These are phyloP conservation scores for Micractinium sp. DNA, from an alignment of 139 green algal genomes.

Conservation along the genomic window DNA sequence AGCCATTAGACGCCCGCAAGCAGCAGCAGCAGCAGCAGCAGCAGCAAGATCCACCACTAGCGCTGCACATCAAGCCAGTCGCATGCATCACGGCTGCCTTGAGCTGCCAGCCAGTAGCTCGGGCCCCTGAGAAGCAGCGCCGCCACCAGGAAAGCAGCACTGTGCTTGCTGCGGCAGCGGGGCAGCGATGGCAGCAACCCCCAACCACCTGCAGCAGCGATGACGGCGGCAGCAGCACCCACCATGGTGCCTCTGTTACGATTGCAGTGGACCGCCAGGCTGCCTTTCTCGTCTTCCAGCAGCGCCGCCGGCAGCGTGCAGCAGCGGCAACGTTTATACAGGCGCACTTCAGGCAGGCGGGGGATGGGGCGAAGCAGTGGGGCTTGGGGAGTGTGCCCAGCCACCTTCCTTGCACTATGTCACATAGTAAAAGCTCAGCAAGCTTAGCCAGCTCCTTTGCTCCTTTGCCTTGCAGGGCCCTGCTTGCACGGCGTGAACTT, in stretches of 20 bases:
- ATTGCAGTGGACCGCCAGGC: background rate
- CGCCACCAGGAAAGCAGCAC: background rate
- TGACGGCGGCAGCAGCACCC: background rate
- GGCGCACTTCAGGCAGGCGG: background rate
- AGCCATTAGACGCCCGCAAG: background rate
- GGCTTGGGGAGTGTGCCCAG: no score
- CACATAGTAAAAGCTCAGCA: background rate
- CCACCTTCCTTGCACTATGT: background rate
- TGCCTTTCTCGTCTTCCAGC: background rate
- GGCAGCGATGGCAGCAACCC: background rate
- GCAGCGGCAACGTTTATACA: conserved; percentile 9
- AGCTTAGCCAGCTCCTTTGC: background rate
- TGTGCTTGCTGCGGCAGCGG: no score
- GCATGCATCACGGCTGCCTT: background rate
- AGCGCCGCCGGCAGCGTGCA: background rate
- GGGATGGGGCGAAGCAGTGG: background rate
- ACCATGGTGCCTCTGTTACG: background rate
- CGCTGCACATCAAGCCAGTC: no score
- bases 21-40: background rate
- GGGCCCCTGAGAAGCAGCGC: background rate
- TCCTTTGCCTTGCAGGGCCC: background rate
- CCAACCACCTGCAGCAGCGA: background rate
- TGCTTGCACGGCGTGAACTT: background rate
- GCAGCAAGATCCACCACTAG: background rate
- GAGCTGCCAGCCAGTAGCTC: background rate